Conservation (phyloP, 352 stramenopile genomes). For the Phytopythium litorale region DNA sequence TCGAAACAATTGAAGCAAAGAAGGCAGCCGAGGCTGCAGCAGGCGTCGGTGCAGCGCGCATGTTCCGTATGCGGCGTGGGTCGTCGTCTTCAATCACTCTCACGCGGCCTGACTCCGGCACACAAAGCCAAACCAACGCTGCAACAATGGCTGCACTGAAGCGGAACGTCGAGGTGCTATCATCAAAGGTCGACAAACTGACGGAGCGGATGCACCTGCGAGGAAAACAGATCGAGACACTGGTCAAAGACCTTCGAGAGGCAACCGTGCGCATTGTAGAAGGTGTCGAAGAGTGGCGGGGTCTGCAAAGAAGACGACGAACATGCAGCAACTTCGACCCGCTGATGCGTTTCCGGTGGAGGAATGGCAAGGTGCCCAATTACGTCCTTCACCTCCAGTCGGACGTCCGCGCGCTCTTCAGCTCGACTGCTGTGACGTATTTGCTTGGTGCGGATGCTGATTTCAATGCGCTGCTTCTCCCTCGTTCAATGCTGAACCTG, state of each 20-base stretch:
- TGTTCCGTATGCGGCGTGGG: background rate
- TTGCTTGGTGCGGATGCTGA: conserved; percentile 26
- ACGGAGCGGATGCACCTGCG: conserved; percentile 22
- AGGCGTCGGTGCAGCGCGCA: background rate
- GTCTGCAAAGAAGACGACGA: conserved; percentile 19
- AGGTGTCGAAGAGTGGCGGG: conserved; percentile 41
- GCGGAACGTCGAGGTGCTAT: conserved; percentile 6
- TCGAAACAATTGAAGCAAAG: conserved; percentile 18
- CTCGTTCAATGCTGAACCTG: conserved; percentile 14
- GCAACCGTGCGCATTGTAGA: conserved; percentile 34
- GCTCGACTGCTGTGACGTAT: conserved; percentile 27
- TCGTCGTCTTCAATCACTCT: conserved; percentile 2
- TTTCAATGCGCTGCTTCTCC: conserved; percentile 45
- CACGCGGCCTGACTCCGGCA: background rate
- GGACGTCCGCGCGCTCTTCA: conserved; percentile 38
- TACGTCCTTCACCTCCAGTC: conserved; percentile 44
- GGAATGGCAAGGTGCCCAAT: conserved; percentile 27
- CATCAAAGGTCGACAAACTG: conserved; percentile 13
- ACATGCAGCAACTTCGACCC: conserved; percentile 37
- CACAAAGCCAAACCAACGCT: background rate
- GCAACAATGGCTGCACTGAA: background rate
- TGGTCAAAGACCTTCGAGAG: conserved; percentile 24
- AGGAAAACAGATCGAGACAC: conserved; percentile 22
- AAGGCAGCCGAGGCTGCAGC: conserved; percentile 12
- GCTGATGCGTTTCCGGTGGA: conserved; percentile 45